A percentile compares a stretch with the other conserved stretches of the same genome.
Conservation (phyloP, 345 rosid genomes). For the Syzygium oleosum region DNA sequence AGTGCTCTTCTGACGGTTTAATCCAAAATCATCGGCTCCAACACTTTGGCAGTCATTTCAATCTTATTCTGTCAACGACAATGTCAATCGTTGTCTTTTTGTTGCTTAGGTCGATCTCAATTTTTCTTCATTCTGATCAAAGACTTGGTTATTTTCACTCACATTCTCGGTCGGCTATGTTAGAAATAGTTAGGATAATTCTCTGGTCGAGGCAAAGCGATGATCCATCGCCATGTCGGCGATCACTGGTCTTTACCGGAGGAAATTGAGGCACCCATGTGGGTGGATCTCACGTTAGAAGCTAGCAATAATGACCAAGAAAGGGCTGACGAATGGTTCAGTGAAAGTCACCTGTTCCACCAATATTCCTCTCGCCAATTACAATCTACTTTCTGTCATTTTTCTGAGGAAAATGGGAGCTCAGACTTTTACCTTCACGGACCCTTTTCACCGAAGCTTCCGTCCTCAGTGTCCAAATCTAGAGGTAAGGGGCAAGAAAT, state of each 20-base stretch:
- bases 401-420: constrained; percentile 9
- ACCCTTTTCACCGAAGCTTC: constrained; percentile 27
- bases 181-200: too few relatives aligned
- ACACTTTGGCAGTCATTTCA: too few relatives aligned
- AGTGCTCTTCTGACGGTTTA: too few relatives aligned
- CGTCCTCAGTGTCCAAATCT: constrained; percentile 49
- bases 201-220: not conserved
- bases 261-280: constrained; percentile 37
- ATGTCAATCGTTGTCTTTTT: too few relatives aligned
- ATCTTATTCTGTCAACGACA: too few relatives aligned
- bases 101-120: too few relatives aligned
- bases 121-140: too few relatives aligned
- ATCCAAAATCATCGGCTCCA: too few relatives aligned
- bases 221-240: constrained; percentile 11
- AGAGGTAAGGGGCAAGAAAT: constrained; percentile 39
- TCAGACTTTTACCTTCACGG: constrained; percentile 13
- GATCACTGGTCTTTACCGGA: constrained; percentile 53
- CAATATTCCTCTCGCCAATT: constrained; percentile 38
- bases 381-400: constrained; percentile 30
- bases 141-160: too few relatives aligned
- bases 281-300: constrained; percentile 29
- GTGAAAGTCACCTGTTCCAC: constrained; percentile 40
- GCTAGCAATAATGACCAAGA: constrained; percentile 4
- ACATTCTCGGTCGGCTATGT: too few relatives aligned
- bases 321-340: constrained; percentile 47